Base-by-base conservation (phyloP, 2,329 filamentous ascomycete species). In the Aspergillus sp. region DNA sequence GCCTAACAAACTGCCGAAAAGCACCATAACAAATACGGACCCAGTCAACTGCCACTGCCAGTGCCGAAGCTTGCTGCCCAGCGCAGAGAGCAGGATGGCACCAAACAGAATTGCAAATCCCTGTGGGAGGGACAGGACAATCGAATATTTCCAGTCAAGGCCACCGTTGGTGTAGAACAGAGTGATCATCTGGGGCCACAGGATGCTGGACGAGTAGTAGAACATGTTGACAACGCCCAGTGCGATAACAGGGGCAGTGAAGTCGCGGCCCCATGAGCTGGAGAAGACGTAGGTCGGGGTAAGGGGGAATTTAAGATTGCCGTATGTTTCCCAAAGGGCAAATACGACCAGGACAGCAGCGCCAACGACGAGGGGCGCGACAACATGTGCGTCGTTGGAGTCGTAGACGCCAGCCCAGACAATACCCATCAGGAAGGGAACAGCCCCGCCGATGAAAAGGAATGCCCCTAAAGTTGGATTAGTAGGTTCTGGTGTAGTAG, bases 191-290 rank as follows among this genome's bases (percentile, higher is more conserved):
- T 76, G 77, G 0, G 79, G 79, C 62, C 74, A 81, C 14, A 81
- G 68, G 44, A 81, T 31, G 27, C 27, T 31, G 75, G 73, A 75
- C 35, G 74, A 74, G 64, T 82, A 82, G 68, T 81, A 82, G 64
- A 81, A 81, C 79, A 82, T 82, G 56, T 77, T 82, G 19, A 81
- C 73, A 45, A 82, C 75, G 43, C 74, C 76, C 0, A 76, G 70
- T 3, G 76, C 76, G 25, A 81, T 31, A 4, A 31, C 27, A 3
- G 27, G 27, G 2, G 27, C 27, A 4, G 27, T 31, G 9, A 31
- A 31, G 27, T 31, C 27, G n/a, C 80, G 71, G 2, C 80, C 80
- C 31, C 72, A 66, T 12, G 75, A 74, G 9, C 73, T 69, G 4
- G 76, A 75, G 64, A 82, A 82, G 62, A 82, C 70, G 31, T 49